phyloP scores from a whole-genome alignment of 108 stramenopile species.

The Skeletonema grethae region DNA sequence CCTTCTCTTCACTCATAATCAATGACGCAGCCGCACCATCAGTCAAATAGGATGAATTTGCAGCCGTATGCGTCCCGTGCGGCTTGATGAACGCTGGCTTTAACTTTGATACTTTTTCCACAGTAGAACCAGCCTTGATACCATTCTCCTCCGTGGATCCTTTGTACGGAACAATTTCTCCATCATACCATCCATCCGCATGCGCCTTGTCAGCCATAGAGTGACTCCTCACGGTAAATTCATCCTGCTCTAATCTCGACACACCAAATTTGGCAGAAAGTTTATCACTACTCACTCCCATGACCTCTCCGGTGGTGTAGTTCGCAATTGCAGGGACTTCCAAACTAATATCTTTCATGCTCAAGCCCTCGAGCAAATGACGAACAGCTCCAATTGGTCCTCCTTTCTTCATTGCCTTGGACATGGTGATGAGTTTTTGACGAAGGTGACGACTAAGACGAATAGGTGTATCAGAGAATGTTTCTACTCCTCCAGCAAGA shows the following conservation, averaged over 20 bases:
- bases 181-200: conserved; percentile 90
- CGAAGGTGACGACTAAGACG: conserved; percentile 86
- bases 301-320: conserved; percentile 99
- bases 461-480: conserved; percentile 97
- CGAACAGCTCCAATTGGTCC: conserved; percentile 69
- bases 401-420: conserved; percentile 98
- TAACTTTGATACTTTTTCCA: conserved; percentile 91
- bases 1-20: conserved; percentile 95
- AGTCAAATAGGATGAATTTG: conserved; percentile 95
- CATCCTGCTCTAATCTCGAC: conserved; percentile 92
- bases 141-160: conserved; percentile 93
- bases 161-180: conserved; percentile 91
- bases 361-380: conserved; percentile 91
- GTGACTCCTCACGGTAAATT: conserved; percentile 93
- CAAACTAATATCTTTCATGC: conserved; percentile 85
- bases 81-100: conserved; percentile 98
- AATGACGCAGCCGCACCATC: conserved; percentile 96
- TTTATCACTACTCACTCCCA: conserved; percentile 96
- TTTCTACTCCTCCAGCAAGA: conserved; percentile 95
- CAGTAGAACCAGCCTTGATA: conserved; percentile 92
- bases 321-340: conserved; percentile 99
- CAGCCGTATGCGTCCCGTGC: conserved; percentile 98
- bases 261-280: conserved; percentile 95
- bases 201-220: conserved; percentile 90
- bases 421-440: conserved; percentile 89